Conservation (phyloP, 805 yeast species). For the Hanseniaspora lachancei region DNA sequence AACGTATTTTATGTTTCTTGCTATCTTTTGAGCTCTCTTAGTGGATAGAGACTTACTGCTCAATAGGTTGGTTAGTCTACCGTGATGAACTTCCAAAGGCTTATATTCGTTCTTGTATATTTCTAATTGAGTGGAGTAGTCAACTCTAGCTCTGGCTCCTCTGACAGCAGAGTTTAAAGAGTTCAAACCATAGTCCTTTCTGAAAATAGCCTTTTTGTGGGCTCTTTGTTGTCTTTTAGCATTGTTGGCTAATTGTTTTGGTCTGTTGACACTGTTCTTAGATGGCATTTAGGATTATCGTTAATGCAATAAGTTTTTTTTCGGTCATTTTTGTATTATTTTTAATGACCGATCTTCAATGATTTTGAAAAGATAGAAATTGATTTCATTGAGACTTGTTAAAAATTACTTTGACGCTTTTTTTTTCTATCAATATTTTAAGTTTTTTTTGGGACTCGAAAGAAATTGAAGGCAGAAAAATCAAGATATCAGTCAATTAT, state of each 20-base stretch:
- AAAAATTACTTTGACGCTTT: not conserved
- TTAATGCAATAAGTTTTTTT: not conserved
- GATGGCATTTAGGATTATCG: conserved; percentile 47
- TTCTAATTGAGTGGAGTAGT: conserved; percentile 31
- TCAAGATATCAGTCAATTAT: not conserved
- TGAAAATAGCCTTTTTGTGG: conserved; percentile 43
- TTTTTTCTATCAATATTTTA: not conserved
- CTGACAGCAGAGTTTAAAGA: conserved; percentile 32
- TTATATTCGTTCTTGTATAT: conserved; percentile 27
- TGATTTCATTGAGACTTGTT: not conserved
- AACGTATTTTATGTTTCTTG: conserved; percentile 63
- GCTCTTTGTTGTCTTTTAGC: conserved; percentile 38
- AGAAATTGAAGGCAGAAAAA: not conserved
- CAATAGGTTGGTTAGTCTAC: conserved; percentile 17
- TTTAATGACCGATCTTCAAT: too few species aligned
- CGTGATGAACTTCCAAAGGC: conserved; percentile 15
- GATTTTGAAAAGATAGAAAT: too few species aligned
- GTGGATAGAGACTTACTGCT: conserved; percentile 58
- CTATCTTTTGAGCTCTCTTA: conserved; percentile 65
- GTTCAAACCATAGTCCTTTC: conserved; percentile 32
- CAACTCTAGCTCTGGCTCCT: conserved; percentile 13
- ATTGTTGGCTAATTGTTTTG: conserved; percentile 45
- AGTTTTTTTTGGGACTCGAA: not conserved
- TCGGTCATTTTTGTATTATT: not conserved
- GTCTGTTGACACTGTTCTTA: conserved; percentile 69